Base-by-base conservation (phyloP, 441 rosid species). In the Pelargonium exstipulatum region DNA sequence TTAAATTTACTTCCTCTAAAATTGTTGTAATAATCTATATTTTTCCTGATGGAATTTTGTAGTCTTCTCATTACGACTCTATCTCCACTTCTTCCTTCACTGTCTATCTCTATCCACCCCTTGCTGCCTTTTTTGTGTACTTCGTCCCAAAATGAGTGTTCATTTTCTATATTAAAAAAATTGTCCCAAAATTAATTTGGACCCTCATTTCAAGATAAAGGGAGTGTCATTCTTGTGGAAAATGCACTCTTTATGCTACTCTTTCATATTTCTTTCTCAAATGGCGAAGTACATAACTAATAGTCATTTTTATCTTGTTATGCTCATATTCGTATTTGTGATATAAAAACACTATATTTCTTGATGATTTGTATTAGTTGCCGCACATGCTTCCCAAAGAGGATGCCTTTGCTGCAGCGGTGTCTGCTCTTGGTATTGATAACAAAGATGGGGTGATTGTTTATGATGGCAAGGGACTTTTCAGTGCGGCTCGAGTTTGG, bases 401-500 rank as follows among this genome's bases (percentile, higher is more conserved):
- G 64, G 37, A 60, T 7, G 64, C 64, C 5, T 60, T 60, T 60
- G 32, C 64, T 22, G 64, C 37, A 9, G 32, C 37, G 10, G 64
- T 60, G 32, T 60, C 64, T 22, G 64, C 64, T 22, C 64, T 60
- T 60, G 64, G 64, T 12, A 60, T 60, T 10, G 35, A 60, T 37
- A 75, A 75, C 58, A 66, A 67, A 62, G 74, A 75, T 13, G 71
- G 78, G n/a, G 46, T 75, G n/a, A 64, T 75, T 17, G 78, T 75
- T 64, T 75, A 75, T 8, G 78, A 75, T 70, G 78, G 74, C n/a
- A 75, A 70, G 58, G 78, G 78, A 37, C 53, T 75, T 46, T 70
- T 75, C 37, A 75, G 78, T 26, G 78, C 78, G 51, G 78, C 78
- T 53, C 78, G 78, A 46, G 78, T 75, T 35, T 75, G 78, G 78